phyloP scores from a whole-genome alignment of 148 eudicot genomes.

The Chenopodium suecicum region DNA sequence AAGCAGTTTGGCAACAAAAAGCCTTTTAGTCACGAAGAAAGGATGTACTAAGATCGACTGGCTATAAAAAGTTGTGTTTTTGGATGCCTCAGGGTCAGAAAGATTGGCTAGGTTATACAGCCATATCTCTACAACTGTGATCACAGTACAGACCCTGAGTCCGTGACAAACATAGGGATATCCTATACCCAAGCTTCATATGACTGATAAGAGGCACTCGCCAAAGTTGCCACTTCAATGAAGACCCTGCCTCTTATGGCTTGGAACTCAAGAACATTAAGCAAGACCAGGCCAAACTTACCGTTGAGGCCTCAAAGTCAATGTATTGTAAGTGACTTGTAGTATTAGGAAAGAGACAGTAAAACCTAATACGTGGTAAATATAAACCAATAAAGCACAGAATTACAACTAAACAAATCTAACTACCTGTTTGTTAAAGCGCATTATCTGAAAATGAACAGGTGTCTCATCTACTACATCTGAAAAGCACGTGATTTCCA shows the following conservation, averaged over 20 bases:
- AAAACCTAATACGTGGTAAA: neutral
- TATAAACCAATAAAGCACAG: neutral
- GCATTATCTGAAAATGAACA: slow-evolving; percentile 40
- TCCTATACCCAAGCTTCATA: neutral
- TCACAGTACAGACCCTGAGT: neutral
- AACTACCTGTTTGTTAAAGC: slow-evolving; percentile 38
- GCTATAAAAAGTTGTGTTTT: neutral
- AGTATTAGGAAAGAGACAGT: no score
- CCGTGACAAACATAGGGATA: neutral
- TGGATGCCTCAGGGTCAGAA: neutral
- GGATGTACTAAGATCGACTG: neutral
- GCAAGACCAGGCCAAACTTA: neutral
- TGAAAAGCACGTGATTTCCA: slow-evolving; percentile 32
- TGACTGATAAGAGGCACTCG: neutral
- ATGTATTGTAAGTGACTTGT: neutral
- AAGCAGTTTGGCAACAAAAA: neutral
- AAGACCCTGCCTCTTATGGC: neutral
- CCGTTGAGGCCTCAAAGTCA: neutral
- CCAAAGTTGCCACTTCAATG: neutral
- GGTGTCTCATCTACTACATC: slow-evolving; percentile 31
- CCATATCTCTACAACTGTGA: neutral
- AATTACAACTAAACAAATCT: neutral
- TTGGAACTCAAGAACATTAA: neutral
- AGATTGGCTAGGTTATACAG: neutral
- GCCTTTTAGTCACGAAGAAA: neutral